A percentile compares a stretch with the other conserved stretches of the same genome.
phyloP scores from a whole-genome alignment of 192 early-diverging fungal species.

The Physocladia obscura region DNA sequence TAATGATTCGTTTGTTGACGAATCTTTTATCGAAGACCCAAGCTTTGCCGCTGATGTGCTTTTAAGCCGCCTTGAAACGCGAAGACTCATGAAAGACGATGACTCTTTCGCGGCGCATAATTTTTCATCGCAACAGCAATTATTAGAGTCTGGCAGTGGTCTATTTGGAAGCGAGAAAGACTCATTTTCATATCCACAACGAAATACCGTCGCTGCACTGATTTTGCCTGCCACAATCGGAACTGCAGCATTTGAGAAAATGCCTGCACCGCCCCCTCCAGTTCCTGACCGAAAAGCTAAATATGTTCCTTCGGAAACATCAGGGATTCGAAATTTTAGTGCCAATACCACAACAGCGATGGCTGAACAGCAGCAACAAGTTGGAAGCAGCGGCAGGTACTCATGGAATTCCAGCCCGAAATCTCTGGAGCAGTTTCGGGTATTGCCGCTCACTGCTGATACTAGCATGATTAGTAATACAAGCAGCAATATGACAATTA shows the following conservation, averaged over 20 bases:
- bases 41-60: not conserved
- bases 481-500: too few relatives aligned
- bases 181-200: not conserved
- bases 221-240: not conserved
- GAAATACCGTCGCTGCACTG: not conserved
- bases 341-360: not conserved
- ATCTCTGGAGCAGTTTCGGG: not conserved
- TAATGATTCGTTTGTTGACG: not conserved
- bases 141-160: not conserved
- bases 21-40: not conserved
- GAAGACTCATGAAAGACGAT: too few relatives aligned
- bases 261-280: not conserved
- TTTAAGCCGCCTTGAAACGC: not conserved
- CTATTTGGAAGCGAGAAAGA: not conserved
- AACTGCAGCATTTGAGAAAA: not conserved
- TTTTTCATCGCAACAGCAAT: too few relatives aligned
- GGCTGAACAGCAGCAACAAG: not conserved
- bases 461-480: not conserved
- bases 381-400: not conserved
- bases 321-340: not conserved
- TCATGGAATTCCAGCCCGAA: not conserved
- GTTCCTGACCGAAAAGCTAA: not conserved
- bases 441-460: not conserved
- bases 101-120: too few relatives aligned
- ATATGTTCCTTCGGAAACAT: not conserved